phyloP scores from a whole-genome alignment of 257 asterid species.

The Cynanchum wilfordii region DNA sequence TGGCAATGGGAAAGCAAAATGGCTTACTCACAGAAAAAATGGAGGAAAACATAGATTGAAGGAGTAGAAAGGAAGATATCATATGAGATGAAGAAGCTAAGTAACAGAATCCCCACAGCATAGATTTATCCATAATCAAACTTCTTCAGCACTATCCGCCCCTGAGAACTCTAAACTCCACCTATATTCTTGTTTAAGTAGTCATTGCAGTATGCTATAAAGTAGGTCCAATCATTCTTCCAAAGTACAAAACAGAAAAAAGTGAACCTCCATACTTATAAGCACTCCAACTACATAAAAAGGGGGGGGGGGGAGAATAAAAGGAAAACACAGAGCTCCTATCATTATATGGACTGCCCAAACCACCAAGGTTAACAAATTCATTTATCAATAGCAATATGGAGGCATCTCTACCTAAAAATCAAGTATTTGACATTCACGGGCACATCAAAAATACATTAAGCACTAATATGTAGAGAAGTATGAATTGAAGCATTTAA shows the following conservation, averaged over 20 bases:
- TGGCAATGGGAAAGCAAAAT: slow-evolving; percentile 31
- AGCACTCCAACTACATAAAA: no score
- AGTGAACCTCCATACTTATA: neutral
- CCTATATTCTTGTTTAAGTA: slow-evolving; percentile 1
- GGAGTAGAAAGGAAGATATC: neutral
- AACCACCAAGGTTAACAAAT: neutral
- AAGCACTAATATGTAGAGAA: neutral
- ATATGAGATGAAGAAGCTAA: neutral
- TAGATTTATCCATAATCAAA: no score
- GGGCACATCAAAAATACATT: neutral
- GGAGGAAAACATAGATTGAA: neutral
- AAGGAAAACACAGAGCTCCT: neutral
- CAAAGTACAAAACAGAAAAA: neutral
- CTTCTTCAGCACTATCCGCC: no score
- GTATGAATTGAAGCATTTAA: neutral
- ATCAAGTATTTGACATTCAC: neutral
- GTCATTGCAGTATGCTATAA: neutral
- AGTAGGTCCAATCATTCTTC: neutral
- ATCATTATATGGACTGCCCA: neutral
- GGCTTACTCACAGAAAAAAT: neutral
- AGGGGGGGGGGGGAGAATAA: no score
- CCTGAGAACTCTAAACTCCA: neutral
- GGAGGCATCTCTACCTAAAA: neutral
- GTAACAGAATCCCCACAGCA: no score
- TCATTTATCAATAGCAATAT: neutral